Evolutionary conservation across 305 asterid genomes (phyloP).

Genomic region (Andrographis paniculata): DNA sequence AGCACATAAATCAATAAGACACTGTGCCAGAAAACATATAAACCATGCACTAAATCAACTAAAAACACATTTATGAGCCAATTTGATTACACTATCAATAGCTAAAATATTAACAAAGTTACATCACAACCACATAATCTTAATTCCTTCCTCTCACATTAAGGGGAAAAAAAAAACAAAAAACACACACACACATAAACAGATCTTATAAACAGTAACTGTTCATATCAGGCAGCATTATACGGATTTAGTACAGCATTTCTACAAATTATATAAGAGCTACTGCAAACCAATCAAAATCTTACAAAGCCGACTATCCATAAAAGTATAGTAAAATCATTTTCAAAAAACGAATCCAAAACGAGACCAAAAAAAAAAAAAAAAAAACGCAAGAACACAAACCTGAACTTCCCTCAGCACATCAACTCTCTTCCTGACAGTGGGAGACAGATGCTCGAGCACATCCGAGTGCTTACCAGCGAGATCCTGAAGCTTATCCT

Average conservation of each 20-base stretch:
- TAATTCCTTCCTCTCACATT: not conserved
- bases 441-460: constrained; percentile 56
- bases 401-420: constrained; percentile 60
- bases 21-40: not conserved
- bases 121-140: too few relatives aligned
- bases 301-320: too few relatives aligned
- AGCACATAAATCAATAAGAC: too few relatives aligned
- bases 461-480: constrained; percentile 67
- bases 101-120: too few relatives aligned
- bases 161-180: not conserved
- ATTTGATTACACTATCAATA: too few relatives aligned
- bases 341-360: not conserved
- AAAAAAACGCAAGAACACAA: constrained; percentile 9
- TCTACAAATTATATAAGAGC: not conserved
- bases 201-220: not conserved
- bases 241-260: not conserved
- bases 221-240: not conserved
- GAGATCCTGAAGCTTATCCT: constrained; percentile 69
- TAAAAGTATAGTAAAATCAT: not conserved
- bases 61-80: not conserved
- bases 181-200: not conserved
- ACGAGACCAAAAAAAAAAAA: not conserved
- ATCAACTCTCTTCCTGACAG: constrained; percentile 61
- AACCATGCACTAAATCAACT: not conserved
- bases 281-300: too few relatives aligned